Evolutionary conservation across 768 basidiomycete species (phyloP), one percentile per base, ranked within the genome.

Genomic region (Amanita inopinata): DNA sequence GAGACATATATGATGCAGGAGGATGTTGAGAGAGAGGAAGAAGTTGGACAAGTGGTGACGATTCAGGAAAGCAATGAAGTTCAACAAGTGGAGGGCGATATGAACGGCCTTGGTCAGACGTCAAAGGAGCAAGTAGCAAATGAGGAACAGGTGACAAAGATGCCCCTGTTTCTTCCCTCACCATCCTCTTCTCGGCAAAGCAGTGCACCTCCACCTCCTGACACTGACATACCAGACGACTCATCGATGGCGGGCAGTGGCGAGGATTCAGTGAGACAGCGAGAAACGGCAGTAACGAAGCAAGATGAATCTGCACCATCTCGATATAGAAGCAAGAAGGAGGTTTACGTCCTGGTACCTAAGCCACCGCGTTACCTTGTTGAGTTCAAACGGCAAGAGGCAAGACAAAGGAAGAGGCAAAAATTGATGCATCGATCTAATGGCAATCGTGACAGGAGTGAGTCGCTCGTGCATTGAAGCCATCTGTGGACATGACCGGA

Each of bases 311-410:
- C 17, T 19, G 4, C 8, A 28, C 6, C 34, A 37, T 27, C 34
- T 15, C 34, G 35, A 30, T 6, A 5, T 12, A 4, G 9, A 33
- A 23, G 27, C 25, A 19, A 8, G 43, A 20, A 10, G 10, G 33
- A 44, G 17, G 33, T 36, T 33, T 44, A 44, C 19, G 19, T 44
- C 10, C 43, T 44, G n/a, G 34, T 44, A 17, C 43, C 43, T 2
- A n/a, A 31, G 4, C 34, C 33, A n/a, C 43, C 43, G n/a, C 25
- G 25, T 14, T 44, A 44, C 28, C n/a, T 44, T 7, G 15, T 10
- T n/a, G 33, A 44, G 20, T 37, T 25, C 15, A 44, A 30, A 37
- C 15, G 30, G 25, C 34, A 37, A 31, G 43, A 44, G 43, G 43
- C 43, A 30, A 44, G 25, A 22, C 33, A 19, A 15, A 37, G 43